Conservation (phyloP, 257 asterid species). For the Linderniella brevidens region DNA sequence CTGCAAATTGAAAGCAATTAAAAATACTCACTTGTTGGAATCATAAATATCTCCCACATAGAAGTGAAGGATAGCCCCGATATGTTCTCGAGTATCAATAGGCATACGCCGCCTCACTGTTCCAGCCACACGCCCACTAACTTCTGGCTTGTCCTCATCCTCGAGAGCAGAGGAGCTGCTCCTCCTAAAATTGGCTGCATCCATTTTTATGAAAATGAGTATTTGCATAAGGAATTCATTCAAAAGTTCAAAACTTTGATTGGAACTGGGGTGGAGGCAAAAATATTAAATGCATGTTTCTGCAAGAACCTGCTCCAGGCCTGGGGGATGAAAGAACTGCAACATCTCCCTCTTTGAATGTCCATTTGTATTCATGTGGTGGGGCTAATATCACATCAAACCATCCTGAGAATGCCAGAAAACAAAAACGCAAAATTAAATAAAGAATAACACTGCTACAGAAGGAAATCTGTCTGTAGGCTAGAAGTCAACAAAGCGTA, state of each 20-base stretch:
- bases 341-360: conserved; percentile 95
- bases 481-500: no score
- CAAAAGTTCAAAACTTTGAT: conserved; percentile 6
- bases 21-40: conserved; percentile 42
- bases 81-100: conserved; percentile 73
- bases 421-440: conserved; percentile 9
- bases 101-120: conserved; percentile 90
- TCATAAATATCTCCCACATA: conserved; percentile 82
- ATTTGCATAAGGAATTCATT: conserved; percentile 9
- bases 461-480: no score
- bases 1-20: conserved; percentile 4
- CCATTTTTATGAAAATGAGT: conserved; percentile 7
- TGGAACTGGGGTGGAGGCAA: background rate
- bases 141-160: conserved; percentile 60
- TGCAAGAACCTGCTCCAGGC: conserved; percentile 96
- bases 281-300: background rate
- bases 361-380: conserved; percentile 65
- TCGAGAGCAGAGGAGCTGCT: conserved; percentile 30
- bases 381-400: conserved; percentile 77
- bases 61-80: conserved; percentile 87
- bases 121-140: conserved; percentile 85
- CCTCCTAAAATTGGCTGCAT: conserved; percentile 55
- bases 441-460: conserved; percentile 3
- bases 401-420: conserved; percentile 46
- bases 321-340: conserved; percentile 89